Base-by-base conservation (phyloP, 352 stramenopile genomes). In the Phytophthora capsici region DNA sequence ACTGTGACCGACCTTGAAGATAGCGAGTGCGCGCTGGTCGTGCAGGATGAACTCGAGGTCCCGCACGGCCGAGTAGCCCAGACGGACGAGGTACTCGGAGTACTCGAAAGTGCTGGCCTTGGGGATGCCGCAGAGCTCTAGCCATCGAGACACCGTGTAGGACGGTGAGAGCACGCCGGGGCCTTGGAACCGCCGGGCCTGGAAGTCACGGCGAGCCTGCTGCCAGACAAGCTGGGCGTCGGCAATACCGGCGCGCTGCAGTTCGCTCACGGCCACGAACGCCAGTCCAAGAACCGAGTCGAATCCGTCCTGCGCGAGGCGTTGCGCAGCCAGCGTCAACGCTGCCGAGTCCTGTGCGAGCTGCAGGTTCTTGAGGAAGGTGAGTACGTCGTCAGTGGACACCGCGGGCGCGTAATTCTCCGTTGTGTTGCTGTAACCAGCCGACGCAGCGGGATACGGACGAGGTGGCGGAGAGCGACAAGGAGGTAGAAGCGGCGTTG, bases 1-100 rank as follows among this genome's bases (percentile, higher is more conserved):
- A 22, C 69, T 67, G 57, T 88, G 78, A 41, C 78, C 78, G 52
- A 75, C 61, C 51, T 73, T 76, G 56, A 88, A 78, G 37, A 74
- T 51, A 13, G 67, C 56, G 4, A 88, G 54, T 7, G 76, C 75
- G 34, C 69, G 76, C 51, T 84, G 66, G 49, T 88, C 79, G 55
- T 88, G 75, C 8, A 78, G n/a, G 30, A 86, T 77, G 43, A 82
- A 75, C 57, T 88, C 77, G 37, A 91, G 71, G 20, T 90, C 78
- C n/a, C 69, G 69, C 32, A 88, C 73, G 25, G 57, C 62, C 34
- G 84, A 73, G 63, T 90, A 90, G 16, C 81, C 81, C n/a, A 84
- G 71, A 51, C 69, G 82, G 34, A 77, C 76, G 4, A 92, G 63
- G 19, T 73, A 69, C 50, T 88, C 81, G 16, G 78, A 74, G 66